These are phyloP conservation scores for Magnolia kwangsiensis DNA, from an alignment of 164 flowering plant genomes.

Conservation along the genomic window DNA sequence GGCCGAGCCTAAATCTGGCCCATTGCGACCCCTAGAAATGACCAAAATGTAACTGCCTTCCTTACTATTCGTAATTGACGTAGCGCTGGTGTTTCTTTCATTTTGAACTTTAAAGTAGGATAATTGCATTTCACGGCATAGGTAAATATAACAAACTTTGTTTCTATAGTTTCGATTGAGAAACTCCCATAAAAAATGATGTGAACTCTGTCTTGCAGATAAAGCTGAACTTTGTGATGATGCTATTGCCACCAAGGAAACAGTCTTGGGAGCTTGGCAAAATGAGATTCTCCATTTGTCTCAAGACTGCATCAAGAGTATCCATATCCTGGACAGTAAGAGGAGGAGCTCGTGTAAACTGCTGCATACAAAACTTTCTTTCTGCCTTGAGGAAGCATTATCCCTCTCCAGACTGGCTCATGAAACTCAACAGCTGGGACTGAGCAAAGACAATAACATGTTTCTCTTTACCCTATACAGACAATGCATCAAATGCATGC, in stretches of 20 bases:
- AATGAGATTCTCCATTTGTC: slow-evolving; percentile 32
- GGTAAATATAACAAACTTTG: too few relatives aligned
- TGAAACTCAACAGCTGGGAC: slow-evolving; percentile 30
- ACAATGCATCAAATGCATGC: slow-evolving; percentile 36
- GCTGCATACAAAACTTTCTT: slow-evolving; percentile 59
- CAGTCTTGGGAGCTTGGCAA: slow-evolving; percentile 49
- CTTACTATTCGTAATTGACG: too few relatives aligned
- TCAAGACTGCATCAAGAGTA: slow-evolving; percentile 44
- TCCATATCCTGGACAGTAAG: slow-evolving; percentile 46
- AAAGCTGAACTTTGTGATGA: slow-evolving; percentile 30
- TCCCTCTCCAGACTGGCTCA: slow-evolving; percentile 49
- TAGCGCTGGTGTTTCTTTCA: too few relatives aligned
- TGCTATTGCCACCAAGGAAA: slow-evolving; percentile 26
- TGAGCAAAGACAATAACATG: slow-evolving; percentile 18
- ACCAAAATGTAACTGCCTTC: too few relatives aligned
- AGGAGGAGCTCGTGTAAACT: slow-evolving; percentile 35
- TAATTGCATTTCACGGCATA: too few relatives aligned
- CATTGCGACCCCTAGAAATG: too few relatives aligned
- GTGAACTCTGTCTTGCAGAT: slow-evolving; percentile 38
- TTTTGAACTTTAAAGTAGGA: too few relatives aligned
- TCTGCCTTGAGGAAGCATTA: slow-evolving; percentile 54
- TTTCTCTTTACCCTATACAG: slow-evolving; percentile 27
- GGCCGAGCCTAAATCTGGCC: too few relatives aligned
- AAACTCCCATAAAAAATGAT: too few relatives aligned
- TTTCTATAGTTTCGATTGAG: too few relatives aligned